Conservation (phyloP, 371 early-diverging fungal genomes). For the Mucor velutinosus region DNA sequence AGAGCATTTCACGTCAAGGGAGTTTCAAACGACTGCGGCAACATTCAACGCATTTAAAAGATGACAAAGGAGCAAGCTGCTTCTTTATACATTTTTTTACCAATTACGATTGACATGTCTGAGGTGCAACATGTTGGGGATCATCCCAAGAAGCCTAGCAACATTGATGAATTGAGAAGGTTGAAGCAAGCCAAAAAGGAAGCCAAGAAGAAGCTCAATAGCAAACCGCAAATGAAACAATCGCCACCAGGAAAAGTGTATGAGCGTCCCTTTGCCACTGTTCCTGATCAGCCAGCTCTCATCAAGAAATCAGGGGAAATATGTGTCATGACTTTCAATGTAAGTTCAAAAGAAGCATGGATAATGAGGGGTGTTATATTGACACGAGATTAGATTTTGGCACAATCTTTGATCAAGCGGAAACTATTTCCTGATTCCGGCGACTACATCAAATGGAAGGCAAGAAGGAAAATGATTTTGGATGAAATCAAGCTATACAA, state of each 20-base stretch:
- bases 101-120: neutral
- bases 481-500: slow-evolving; percentile 52
- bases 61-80: neutral
- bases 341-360: slow-evolving; percentile 8
- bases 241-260: slow-evolving; percentile 15
- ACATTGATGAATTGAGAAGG: slow-evolving; percentile 22
- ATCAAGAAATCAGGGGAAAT: slow-evolving; percentile 10
- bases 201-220: slow-evolving; percentile 12
- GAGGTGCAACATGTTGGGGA: neutral
- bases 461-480: slow-evolving; percentile 39
- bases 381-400: slow-evolving; percentile 41
- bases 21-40: slow-evolving; percentile 1
- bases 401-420: slow-evolving; percentile 55
- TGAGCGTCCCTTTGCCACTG: slow-evolving; percentile 21
- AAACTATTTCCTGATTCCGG: slow-evolving; percentile 59
- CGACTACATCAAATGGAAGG: slow-evolving; percentile 49
- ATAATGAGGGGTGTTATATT: neutral
- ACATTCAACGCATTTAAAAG: neutral
- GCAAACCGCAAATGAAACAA: neutral
- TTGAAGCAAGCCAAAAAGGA: slow-evolving; percentile 24
- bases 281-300: slow-evolving; percentile 17
- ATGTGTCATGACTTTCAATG: slow-evolving; percentile 46
- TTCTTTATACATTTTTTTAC: neutral
- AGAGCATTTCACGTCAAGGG: neutral
- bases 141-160: neutral